These are phyloP conservation scores for Lasiosphaeria miniovina DNA, from an alignment of 495 filamentous ascomycete species.

Conservation along the genomic window DNA sequence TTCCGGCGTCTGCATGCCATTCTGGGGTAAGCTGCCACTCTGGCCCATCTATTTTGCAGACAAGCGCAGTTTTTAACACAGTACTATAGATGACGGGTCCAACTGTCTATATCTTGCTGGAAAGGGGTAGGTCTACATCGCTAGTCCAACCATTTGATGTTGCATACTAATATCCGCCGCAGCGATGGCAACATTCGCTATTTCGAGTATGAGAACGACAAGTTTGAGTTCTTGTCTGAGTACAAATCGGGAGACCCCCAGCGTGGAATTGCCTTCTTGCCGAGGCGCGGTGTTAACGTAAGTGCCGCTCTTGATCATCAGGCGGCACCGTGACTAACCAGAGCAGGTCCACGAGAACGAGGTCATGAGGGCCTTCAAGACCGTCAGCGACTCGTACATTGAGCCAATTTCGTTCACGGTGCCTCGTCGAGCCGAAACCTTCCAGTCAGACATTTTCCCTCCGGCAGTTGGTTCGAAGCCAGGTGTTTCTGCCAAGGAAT, in stretches of 20 bases:
- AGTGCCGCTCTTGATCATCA: conserved; percentile 26
- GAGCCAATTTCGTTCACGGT: conserved; percentile 98
- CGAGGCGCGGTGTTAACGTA: conserved; percentile 89
- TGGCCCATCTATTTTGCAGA: neutral
- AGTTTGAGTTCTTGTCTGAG: conserved; percentile 92
- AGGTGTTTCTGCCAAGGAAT: conserved; percentile 75
- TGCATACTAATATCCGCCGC: conserved; percentile 5
- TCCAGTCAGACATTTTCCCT: conserved; percentile 96
- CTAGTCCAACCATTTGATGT: neutral
- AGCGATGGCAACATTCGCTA: conserved; percentile 99
- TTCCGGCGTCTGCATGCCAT: conserved; percentile 97
- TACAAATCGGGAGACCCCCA: conserved; percentile 95
- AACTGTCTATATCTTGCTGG: conserved; percentile 92
- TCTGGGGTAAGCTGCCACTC: conserved; percentile 65
- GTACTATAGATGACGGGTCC: conserved; percentile 68
- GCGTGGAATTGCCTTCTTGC: conserved; percentile 90
- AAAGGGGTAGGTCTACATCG: conserved; percentile 70
- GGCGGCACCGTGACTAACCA: conserved; percentile 18
- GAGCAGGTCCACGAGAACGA: conserved; percentile 85
- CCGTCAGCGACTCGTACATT: conserved; percentile 88
- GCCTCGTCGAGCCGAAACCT: conserved; percentile 89
- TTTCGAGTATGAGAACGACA: conserved; percentile 95
- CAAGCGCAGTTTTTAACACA: conserved; percentile 27
- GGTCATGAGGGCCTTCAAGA: conserved; percentile 93
- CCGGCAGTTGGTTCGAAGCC: conserved; percentile 73